Base-by-base conservation (phyloP, 208 protist genomes). In the Wallacemonas rigidus region DNA sequence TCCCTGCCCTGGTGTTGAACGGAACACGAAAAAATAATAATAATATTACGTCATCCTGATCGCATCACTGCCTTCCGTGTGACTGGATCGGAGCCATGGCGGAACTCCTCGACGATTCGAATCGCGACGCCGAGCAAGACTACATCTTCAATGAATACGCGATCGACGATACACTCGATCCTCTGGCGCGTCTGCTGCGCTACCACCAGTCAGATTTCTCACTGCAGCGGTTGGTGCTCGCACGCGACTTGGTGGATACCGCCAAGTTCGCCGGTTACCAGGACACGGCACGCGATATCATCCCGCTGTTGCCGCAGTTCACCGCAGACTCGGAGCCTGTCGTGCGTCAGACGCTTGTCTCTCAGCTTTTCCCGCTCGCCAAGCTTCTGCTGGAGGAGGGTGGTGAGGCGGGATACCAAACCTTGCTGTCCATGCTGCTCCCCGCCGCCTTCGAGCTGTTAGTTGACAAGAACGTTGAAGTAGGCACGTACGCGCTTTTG, bases 381-480 rank as follows among this genome's bases (percentile, higher is more conserved):
- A 38, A 80, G 67, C 87, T 86, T 62, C 95, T 98, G 67, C 75
- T 98, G 1, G 65, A 88, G 56, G 63, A 88, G 3, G 93, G 92
- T 56, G 84, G 83, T 7, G 93, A 97, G 2, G 75, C 56, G 12
- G 92, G 92, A 3, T 97, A 98, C 61, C 76, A 95, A 44, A 87
- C 82, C 48, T 69, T 98, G 17, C 83, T 97, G 35, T 88, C 82
- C 47, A 89, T 82, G 15, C 89, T 98, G 47, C 81, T 98, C n/a
- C 97, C 97, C 15, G 93, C 94, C 61, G 86, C 82, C 41, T 98
- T 98, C 67, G 95, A 98, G 78, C 76, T 98, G 69, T 80, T 98
- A 3, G 94, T 98, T n/a, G 97, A 98, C 79, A 96, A 97, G 68
- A 98, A 98, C 71, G 88, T 94, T 38, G 93, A 98, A 72, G 97